phyloP scores from a whole-genome alignment of 495 filamentous ascomycete genomes.

The Poronia punctata region DNA sequence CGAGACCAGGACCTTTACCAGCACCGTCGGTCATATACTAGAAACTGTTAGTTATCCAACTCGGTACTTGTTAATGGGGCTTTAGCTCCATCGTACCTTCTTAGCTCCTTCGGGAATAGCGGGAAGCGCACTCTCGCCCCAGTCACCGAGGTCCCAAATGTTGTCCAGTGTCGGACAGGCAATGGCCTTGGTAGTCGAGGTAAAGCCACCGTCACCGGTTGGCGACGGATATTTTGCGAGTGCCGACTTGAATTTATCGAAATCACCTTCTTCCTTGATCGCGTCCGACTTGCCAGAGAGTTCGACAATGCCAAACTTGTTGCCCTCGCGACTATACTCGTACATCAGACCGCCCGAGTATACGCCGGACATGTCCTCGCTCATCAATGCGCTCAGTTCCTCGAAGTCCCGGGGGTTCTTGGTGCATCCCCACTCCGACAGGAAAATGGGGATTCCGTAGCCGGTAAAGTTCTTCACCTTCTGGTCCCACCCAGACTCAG shows the following conservation, averaged over 20 bases:
- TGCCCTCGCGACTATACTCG: constrained; percentile 79
- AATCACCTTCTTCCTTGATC: constrained; percentile 50
- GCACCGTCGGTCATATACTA: constrained; percentile 69
- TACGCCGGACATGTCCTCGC: constrained; percentile 74
- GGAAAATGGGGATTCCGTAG: constrained; percentile 89
- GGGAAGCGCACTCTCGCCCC: constrained; percentile 54
- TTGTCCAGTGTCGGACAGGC: constrained; percentile 61
- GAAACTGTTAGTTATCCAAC: constrained; percentile 13
- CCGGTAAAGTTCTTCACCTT: constrained; percentile 88
- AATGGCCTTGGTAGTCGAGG: constrained; percentile 54
- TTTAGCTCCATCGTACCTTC: constrained; percentile 21
- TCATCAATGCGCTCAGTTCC: constrained; percentile 77
- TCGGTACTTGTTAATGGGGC: not conserved
- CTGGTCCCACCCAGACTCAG: constrained; percentile 72
- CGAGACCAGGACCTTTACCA: constrained; percentile 64
- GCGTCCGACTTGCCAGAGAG: constrained; percentile 46
- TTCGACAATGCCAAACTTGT: constrained; percentile 69
- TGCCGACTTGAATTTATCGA: constrained; percentile 57
- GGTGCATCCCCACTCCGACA: constrained; percentile 90
- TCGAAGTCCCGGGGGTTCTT: constrained; percentile 72
- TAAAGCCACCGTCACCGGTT: constrained; percentile 69
- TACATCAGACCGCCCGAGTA: constrained; percentile 97
- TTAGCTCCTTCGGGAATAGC: constrained; percentile 61
- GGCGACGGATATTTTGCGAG: constrained; percentile 58
- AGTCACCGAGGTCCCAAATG: constrained; percentile 61